Base-by-base conservation (phyloP, 1,284 basidiomycete species). In the Cryptococcus wingfieldii region DNA sequence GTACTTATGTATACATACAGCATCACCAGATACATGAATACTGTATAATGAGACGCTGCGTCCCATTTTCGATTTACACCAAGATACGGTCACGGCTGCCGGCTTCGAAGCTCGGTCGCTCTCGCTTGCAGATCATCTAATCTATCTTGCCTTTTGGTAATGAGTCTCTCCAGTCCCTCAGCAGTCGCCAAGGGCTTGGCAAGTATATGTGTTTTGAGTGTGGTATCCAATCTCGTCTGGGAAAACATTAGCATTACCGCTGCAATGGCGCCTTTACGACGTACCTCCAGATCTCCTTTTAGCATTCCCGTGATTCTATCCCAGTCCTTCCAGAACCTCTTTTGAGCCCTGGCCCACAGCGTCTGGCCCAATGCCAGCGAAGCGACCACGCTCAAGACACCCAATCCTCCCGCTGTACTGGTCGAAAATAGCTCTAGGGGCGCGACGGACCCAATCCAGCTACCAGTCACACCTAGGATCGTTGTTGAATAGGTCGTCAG, bases 311-410 rank as follows among this genome's bases (percentile, higher is more conserved):
- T 83, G 4, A 90, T 81, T 44, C 90, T 79, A 34, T 72, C 69
- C 80, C 85, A 89, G 71, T 90, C 87, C 51, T 80, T 80, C 83
- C 84, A 84, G 85, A 89, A 93, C 49, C 75, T 77, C 52, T 69
- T 78, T 72, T 89, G 87, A 3, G 85, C 85, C 60, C 78, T 81
- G 51, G 86, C 84, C 88, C 89, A 92, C 56, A 79, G 78, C 4
- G 82, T 82, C 18, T 88, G 80, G 7, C 84, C 84, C 82, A 86
- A 86, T 27, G 86, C 79, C 38, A 90, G 58, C 25, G 84, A 82
- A 1, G 74, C 66, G 13, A 83, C 72, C 0, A 82, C 76, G 6
- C 81, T 77, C 6, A 92, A 71, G 38, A 82, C 72, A 5, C 86
- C 88, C 0, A 83, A 73, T 0, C 84, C 88, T 18, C 84, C 65